Base-by-base conservation (phyloP, 768 basidiomycete species). In the Mycena belliarum region DNA sequence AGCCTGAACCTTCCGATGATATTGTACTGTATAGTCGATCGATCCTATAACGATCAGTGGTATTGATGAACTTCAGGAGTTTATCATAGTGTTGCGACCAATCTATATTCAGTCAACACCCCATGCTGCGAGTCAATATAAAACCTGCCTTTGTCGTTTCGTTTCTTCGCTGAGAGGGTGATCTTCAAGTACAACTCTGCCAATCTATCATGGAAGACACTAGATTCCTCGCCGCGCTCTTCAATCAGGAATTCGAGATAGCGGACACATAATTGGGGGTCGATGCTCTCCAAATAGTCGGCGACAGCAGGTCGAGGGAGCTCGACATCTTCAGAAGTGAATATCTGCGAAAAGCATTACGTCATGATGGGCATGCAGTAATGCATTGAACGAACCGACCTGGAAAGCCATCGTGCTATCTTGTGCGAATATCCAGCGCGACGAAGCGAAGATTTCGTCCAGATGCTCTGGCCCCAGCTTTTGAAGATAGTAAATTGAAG, bases 251-350 rank as follows among this genome's bases (percentile, higher is more conserved):
- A 92, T 70, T 97, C 95, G 9, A 98, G 79, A 71, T 91, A 98
- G 10, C 84, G 82, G 3, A 83, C 77, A 64, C 89, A 93, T 18
- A 93, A 71, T n/a, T 77, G 73, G 4, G 79, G 83, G 61, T 88
- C 83, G 32, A 95, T 78, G 26, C 75, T 76, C 60, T 93, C 89
- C 23, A 99, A 81, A 69, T 87, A 94, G 56, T 87, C 81, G 12
- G 88, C 85, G 4, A 97, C 93, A 0, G 78, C 79, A 29, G 81
- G 77, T 3, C 87, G 83, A 21, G 97, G 95, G 18, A 98, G 80
- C 57, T 96, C 94, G 8, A 90, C 90, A 56, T 98, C 95, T 66
- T 98, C 96, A 0, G 95, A 94, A 3, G 88, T 93, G 68, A 98
- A 99, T 40, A 99, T 93, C 94, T 97, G 63, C n/a, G 2, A 12